phyloP scores from a whole-genome alignment of 2,329 filamentous ascomycete genomes.

The Monosporascus sp. region DNA sequence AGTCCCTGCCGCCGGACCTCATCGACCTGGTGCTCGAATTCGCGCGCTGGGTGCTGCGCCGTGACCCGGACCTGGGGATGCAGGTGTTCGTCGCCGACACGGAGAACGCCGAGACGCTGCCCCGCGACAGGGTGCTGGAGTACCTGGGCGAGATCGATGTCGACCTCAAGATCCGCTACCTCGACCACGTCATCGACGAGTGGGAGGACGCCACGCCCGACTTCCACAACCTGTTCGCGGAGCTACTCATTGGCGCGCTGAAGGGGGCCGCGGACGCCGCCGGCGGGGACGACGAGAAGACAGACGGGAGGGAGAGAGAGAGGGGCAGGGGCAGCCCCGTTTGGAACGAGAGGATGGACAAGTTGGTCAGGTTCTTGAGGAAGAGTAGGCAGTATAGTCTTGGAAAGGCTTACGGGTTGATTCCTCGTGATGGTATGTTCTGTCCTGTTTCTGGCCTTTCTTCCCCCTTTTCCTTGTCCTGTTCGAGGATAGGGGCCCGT shows the following conservation, averaged over 20 bases:
- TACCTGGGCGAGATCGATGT: conserved; percentile 69
- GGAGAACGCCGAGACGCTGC: conserved; percentile 87
- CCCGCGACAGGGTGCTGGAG: conserved; percentile 66
- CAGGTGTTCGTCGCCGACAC: conserved; percentile 91
- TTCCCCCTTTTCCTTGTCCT: not conserved
- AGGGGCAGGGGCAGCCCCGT: conserved; percentile 18
- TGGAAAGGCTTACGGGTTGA: conserved; percentile 67
- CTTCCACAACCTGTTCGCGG: conserved; percentile 79
- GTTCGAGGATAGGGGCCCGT: not conserved
- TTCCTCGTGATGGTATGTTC: conserved; percentile 70
- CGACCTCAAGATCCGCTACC: conserved; percentile 70
- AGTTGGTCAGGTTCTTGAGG: conserved; percentile 69
- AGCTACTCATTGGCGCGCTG: conserved; percentile 53
- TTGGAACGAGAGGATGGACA: conserved; percentile 55
- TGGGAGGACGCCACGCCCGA: conserved; percentile 79
- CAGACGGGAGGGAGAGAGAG: conserved; percentile 29
- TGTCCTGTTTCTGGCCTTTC: not conserved
- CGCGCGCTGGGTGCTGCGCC: conserved; percentile 77
- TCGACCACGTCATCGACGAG: conserved; percentile 88
- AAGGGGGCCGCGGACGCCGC: conserved; percentile 1
- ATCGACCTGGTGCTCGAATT: conserved; percentile 91
- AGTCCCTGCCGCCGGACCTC: conserved; percentile 78
- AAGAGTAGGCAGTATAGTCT: conserved; percentile 77
- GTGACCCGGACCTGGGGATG: conserved; percentile 73
- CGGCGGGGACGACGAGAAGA: conserved; percentile 18